Base-by-base conservation (phyloP, 768 basidiomycete genomes). In the Hydnomerulius pinastri region DNA sequence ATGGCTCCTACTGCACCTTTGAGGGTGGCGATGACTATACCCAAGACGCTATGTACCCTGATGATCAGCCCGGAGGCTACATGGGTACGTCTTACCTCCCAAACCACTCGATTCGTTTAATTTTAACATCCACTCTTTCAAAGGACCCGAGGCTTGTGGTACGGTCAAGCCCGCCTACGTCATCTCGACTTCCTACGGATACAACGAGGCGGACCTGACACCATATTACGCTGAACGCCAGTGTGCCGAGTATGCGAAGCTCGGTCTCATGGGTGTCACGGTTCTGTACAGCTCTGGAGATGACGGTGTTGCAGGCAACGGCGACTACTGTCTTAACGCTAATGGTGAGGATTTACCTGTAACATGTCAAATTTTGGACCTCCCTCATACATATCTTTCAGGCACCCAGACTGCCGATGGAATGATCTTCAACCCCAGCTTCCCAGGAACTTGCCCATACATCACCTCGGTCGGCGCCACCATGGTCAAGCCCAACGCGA, bases 361-460 rank as follows among this genome's bases (percentile, higher is more conserved):
- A 4, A 28, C 25, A 41, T 25, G 7, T 38, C 42, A 33, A 27
- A 15, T 11, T 6, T 7, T 27, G 6, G 15, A n/a, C 33, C n/a
- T n/a, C n/a, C n/a, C n/a, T 33, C 24, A 30, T 2, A 11, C 9
- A 6, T 8, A 37, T 43, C 23, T 42, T 6, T 46, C 18, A 62
- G 57, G 55, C 18, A 41, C 46, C n/a, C 57, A 73, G 67, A 77
- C 75, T 2, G 71, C 76, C 32, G 69, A 73, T 50, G 82, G 81
- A 20, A 74, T 63, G 12, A 70, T 73, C 15, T 84, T 84, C 73
- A 79, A 81, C 44, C 82, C 83, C 15, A 62, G 64, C 2, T 80
- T 74, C 73, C 77, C 75, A 9, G 68, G 56, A 10, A 62, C 71
- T 0, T 78, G 76, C 54, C 76, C 76, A 6, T 77, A 66, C 63